Base-by-base conservation (phyloP, 2,329 filamentous ascomycete species). In the Sporothrix mexicana region DNA sequence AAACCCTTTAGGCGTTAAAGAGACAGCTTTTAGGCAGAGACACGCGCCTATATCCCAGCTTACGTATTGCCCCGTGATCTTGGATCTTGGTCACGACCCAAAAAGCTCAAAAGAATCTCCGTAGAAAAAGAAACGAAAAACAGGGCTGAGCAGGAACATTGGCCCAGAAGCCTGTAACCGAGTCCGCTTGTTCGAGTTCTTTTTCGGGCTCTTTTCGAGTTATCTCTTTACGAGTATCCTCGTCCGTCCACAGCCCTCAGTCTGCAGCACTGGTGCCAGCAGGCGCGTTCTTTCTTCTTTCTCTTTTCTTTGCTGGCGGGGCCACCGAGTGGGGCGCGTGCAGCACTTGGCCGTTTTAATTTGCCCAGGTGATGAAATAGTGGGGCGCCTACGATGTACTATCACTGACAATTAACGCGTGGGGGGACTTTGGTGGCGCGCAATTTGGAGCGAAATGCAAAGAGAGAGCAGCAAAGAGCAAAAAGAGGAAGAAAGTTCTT, bases 371-470 rank as follows among this genome's bases (percentile, higher is more conserved):
- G 51, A 69, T n/a, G 51, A 45, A 17, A 45, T 20, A 57, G 68
- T 47, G 66, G 66, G 47, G 53, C 36, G 6, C 2, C 4, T 9
- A 12, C 6, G 1, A 41, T 9, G 51, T 57, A 47, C 53, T 17
- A 30, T 9, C 23, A 2, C 23, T 13, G 3, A 15, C 6, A 15
- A 23, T 3, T 17, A 13, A 10, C 43, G 36, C 36, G 9, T 7
- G 10, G 10, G 23, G 17, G 12, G 25, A 57, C 62, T 1, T 67
- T 15, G 3, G 9, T 8, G 9, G 12, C 10, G 30, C 45, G 62
- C n/a, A 69, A 57, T 59, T 25, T 69, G 67, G n/a, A 57, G 9
- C n/a, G 66, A 55, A 57, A 69, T 69, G 49, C 68, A 70, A 25
- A 25, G 61, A 36, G 61, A 36, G 30, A 36, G 30, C 30, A 36